A percentile compares a stretch with the other conserved stretches of the same genome.
Evolutionary conservation across 2,329 filamentous ascomycete genomes (phyloP).

Genomic region (Xylaria hypoxylon): DNA sequence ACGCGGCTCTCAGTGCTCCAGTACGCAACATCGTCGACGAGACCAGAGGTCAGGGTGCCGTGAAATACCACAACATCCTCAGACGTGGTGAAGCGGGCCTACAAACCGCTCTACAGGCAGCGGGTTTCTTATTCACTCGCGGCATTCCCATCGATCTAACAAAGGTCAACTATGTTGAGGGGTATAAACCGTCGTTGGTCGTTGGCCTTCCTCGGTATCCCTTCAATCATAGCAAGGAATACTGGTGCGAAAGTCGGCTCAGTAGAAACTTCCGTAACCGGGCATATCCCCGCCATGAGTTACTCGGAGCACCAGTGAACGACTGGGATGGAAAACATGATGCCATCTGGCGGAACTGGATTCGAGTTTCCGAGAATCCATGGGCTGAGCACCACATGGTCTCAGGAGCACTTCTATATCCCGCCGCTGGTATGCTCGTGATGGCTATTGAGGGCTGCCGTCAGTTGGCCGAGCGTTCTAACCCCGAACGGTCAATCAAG

Average conservation of each 20-base stretch:
- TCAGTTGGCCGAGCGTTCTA: constrained; percentile 32
- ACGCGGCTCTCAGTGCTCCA: constrained; percentile 52
- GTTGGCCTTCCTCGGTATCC: constrained; percentile 42
- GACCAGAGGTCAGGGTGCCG: background rate
- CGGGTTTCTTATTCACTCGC: constrained; percentile 31
- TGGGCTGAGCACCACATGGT: constrained; percentile 49
- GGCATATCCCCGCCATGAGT: constrained; percentile 39
- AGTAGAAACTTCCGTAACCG: constrained; percentile 38
- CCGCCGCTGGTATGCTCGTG: constrained; percentile 47
- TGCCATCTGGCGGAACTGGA: constrained; percentile 45
- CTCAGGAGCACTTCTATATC: constrained; percentile 42
- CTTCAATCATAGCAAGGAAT: constrained; percentile 40
- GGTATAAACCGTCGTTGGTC: constrained; percentile 19
- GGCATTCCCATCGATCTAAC: constrained; percentile 29
- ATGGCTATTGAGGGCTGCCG: constrained; percentile 47
- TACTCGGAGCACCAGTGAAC: constrained; percentile 41
- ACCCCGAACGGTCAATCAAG: constrained; percentile 25
- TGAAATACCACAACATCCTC: constrained; percentile 31
- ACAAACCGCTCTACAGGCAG: constrained; percentile 12
- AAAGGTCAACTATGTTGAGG: constrained; percentile 15
- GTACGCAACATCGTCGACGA: constrained; percentile 24
- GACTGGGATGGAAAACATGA: constrained; percentile 39
- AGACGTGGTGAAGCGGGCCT: constrained; percentile 14
- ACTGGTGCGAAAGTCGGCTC: constrained; percentile 45
- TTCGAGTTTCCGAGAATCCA: constrained; percentile 41